Conservation (phyloP, 2,329 filamentous ascomycete genomes). For the Fusarium pseudograminearum region DNA sequence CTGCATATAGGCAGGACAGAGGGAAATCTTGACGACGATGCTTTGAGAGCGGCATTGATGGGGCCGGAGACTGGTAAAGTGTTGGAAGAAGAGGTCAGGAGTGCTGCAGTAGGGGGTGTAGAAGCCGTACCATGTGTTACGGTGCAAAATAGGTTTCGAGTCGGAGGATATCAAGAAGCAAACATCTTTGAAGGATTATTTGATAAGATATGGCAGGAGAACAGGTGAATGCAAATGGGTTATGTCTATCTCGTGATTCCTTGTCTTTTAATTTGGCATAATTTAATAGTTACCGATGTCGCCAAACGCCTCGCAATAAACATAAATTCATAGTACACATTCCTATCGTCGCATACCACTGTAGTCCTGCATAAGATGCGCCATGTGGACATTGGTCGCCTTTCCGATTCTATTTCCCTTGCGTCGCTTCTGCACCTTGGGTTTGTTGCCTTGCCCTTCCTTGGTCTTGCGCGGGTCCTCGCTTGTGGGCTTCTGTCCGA, state of each 20-base stretch:
- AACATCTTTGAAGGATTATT: slow-evolving; percentile 75
- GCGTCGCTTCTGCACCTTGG: slow-evolving; percentile 81
- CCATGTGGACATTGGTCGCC: slow-evolving; percentile 90
- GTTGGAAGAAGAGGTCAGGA: slow-evolving; percentile 51
- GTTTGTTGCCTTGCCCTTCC: slow-evolving; percentile 60
- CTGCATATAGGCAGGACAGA: slow-evolving; percentile 50
- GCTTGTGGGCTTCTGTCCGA: slow-evolving; percentile 86
- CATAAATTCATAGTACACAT: slow-evolving; percentile 3
- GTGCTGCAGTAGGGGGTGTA: slow-evolving; percentile 55
- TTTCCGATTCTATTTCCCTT: slow-evolving; percentile 76
- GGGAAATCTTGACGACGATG: slow-evolving; percentile 49
- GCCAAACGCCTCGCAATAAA: slow-evolving; percentile 32
- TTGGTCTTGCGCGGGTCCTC: slow-evolving; percentile 73
- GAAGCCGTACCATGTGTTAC: slow-evolving; percentile 80
- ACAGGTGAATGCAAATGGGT: not conserved
- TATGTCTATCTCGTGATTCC: slow-evolving; percentile 12
- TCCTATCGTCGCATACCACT: slow-evolving; percentile 60
- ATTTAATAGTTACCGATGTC: slow-evolving; percentile 2
- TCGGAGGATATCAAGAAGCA: slow-evolving; percentile 78
- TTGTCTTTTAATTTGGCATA: slow-evolving; percentile 23
- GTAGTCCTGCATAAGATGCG: slow-evolving; percentile 81
- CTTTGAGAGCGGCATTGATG: slow-evolving; percentile 48
- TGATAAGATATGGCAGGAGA: slow-evolving; percentile 60
- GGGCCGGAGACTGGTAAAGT: slow-evolving; percentile 45
- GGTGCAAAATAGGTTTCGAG: slow-evolving; percentile 74